A percentile compares a stretch with the other conserved stretches of the same genome.
Conservation (phyloP, 345 rosid genomes). For the Arabis hirsuta region DNA sequence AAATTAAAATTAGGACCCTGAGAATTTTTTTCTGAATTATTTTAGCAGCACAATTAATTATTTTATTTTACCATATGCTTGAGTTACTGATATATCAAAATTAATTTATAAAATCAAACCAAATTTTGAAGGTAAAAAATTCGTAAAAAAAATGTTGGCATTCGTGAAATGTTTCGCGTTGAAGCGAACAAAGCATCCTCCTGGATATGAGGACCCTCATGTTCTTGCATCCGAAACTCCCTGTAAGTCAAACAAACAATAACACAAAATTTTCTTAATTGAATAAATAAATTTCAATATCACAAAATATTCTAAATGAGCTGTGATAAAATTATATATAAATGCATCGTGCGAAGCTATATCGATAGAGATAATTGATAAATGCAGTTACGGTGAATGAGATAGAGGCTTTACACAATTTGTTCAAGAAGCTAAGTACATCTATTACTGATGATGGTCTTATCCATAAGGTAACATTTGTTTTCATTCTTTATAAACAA, state of each 20-base stretch:
- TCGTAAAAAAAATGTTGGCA: conserved; percentile 49
- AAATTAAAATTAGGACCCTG: not conserved
- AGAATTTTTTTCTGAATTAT: not conserved
- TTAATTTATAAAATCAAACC: not conserved
- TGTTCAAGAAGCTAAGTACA: conserved; percentile 67
- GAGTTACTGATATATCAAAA: not conserved
- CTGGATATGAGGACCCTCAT: conserved; percentile 54
- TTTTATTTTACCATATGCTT: not conserved
- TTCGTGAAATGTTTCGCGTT: conserved; percentile 54
- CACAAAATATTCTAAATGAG: conserved; percentile 1
- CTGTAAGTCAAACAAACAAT: conserved; percentile 59
- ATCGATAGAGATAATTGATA: not conserved
- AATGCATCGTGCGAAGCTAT: conserved; percentile 13
- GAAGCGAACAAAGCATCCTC: conserved; percentile 45
- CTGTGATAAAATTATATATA: not conserved
- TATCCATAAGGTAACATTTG: conserved; percentile 58
- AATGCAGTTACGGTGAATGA: conserved; percentile 62
- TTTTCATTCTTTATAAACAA: not conserved
- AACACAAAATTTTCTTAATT: not conserved
- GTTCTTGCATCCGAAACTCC: conserved; percentile 79
- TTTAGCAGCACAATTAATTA: not conserved
- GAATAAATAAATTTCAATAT: not conserved
- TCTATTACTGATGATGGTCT: conserved; percentile 61
- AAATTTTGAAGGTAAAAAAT: conserved; percentile 4
- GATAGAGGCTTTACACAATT: conserved; percentile 57